Base-by-base conservation (phyloP, 306 rosid species). In the Begonia peltatifolia region DNA sequence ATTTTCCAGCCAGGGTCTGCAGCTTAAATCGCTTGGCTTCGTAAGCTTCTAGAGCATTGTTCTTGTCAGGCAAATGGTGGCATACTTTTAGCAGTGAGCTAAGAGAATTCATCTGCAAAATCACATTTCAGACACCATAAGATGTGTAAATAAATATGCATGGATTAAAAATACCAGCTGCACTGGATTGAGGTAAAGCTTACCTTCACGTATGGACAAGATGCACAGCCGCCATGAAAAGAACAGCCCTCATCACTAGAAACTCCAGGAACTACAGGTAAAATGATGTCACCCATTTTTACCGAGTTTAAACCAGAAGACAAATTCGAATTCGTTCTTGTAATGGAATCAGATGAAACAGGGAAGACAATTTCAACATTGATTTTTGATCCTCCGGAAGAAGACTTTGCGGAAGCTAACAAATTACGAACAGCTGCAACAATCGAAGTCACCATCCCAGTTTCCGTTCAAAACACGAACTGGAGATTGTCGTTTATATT, bases 131-230 rank as follows among this genome's bases (percentile, higher is more conserved):
- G 52, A 60, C 11, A 4, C 11, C 49, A 46, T 71, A 52, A 79
- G 68, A 73, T 58, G 42, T 48, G 4, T 20, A 20, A 20, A 1
- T 20, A 20, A 20, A 20, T 1, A 20, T 20, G 23, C 23, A 46
- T 30, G 12, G 25, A 58, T 12, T 41, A 42, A 15, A 56, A 56
- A 56, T 15, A 42, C 18, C 18, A 11, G 14, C 42, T 56, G 7
- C 14, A 9, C n/a, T 56, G 23, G 46, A 65, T 5, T 56, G 59
- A 53, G 6, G 16, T n/a, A n/a, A n/a, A n/a, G n/a, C n/a, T n/a
- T n/a, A n/a, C n/a, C n/a, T n/a, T n/a, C 99, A 90, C 83, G 75
- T 86, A 90, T 17, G 99, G 99, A 76, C 99, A 90, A 53, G 99
- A 90, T 18, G 99, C 99, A 55, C 99, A 90, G 49, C 99, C 94